Conservation (phyloP, 1,284 basidiomycete species). For the Cutaneotrichosporon curvatum region DNA sequence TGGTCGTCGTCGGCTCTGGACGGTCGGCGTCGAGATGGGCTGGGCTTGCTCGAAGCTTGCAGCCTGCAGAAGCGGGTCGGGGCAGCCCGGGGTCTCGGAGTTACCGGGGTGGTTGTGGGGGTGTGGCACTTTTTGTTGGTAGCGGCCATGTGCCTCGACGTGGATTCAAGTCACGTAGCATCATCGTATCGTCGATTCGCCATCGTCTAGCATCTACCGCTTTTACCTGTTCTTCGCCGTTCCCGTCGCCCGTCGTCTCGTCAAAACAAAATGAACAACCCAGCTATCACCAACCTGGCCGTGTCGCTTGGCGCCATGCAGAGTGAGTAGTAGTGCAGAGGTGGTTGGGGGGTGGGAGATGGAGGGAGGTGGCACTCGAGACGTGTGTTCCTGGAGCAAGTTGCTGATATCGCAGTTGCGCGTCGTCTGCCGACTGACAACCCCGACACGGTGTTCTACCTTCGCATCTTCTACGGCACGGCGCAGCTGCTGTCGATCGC, state of each 20-base stretch:
- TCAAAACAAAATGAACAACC: constrained; percentile 38
- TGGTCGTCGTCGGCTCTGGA: too few relatives aligned
- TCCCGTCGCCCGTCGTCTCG: too few relatives aligned
- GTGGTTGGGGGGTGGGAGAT: neutral
- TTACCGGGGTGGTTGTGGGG: neutral
- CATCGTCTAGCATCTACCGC: too few relatives aligned
- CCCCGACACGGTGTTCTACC: constrained; percentile 16
- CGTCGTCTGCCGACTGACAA: constrained; percentile 19
- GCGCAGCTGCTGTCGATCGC: constrained; percentile 13
- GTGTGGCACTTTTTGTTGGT: neutral
- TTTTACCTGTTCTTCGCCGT: too few relatives aligned
- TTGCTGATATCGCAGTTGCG: constrained; percentile 10
- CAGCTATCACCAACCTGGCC: constrained; percentile 59
- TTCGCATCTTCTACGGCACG: constrained; percentile 14
- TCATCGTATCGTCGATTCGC: too few relatives aligned
- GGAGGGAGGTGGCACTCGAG: neutral
- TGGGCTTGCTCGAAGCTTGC: neutral
- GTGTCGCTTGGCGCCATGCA: constrained; percentile 89
- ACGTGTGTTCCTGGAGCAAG: too few relatives aligned
- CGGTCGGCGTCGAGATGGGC: neutral
- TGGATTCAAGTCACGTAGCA: too few relatives aligned
- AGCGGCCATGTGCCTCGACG: too few relatives aligned
- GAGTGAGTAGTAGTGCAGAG: constrained; percentile 47
- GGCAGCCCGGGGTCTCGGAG: neutral
- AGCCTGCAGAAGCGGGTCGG: neutral